Percentiles rank a stretch among this genome's conserved stretches.
These are phyloP conservation scores for Cryptosporidium sp. DNA, from an alignment of 169 alveolate species.

Conservation along the genomic window DNA sequence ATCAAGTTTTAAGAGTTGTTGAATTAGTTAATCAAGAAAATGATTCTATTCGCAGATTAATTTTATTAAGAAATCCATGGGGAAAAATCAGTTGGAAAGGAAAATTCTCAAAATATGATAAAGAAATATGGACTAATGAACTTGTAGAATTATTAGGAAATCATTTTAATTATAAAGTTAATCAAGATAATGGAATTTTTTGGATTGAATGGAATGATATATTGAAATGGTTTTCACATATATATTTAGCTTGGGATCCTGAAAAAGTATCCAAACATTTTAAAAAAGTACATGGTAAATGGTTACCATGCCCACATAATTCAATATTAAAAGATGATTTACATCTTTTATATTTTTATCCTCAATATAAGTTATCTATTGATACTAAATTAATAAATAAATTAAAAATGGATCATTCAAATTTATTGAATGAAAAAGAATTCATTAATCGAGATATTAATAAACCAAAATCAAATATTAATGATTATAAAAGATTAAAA, in stretches of 20 bases:
- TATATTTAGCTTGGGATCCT: slow-evolving; percentile 90
- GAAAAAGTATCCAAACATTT: neutral
- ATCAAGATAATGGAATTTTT: slow-evolving; percentile 86
- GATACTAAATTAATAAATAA: slow-evolving; percentile 11
- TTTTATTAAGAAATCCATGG: slow-evolving; percentile 94
- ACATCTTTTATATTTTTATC: slow-evolving; percentile 86
- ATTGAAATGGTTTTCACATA: slow-evolving; percentile 88
- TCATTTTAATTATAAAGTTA: slow-evolving; percentile 34
- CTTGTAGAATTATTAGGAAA: slow-evolving; percentile 76
- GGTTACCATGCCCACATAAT: slow-evolving; percentile 76
- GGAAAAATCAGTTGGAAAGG: slow-evolving; percentile 92
- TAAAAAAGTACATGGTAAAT: slow-evolving; percentile 80
- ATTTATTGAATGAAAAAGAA: neutral
- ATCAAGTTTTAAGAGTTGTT: slow-evolving; percentile 83
- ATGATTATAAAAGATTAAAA: neutral
- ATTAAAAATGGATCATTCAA: neutral
- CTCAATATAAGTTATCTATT: slow-evolving; percentile 79
- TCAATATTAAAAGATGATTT: slow-evolving; percentile 86
- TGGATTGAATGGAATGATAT: slow-evolving; percentile 92
- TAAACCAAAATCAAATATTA: neutral
- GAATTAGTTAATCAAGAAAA: slow-evolving; percentile 79
- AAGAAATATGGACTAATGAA: slow-evolving; percentile 79
- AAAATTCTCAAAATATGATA: slow-evolving; percentile 83
- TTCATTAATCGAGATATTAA: no score
- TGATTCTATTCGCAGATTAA: slow-evolving; percentile 69